Evolutionary conservation across 2,329 filamentous ascomycete species (phyloP).

Genomic region (Chaetothyriales sp.): DNA sequence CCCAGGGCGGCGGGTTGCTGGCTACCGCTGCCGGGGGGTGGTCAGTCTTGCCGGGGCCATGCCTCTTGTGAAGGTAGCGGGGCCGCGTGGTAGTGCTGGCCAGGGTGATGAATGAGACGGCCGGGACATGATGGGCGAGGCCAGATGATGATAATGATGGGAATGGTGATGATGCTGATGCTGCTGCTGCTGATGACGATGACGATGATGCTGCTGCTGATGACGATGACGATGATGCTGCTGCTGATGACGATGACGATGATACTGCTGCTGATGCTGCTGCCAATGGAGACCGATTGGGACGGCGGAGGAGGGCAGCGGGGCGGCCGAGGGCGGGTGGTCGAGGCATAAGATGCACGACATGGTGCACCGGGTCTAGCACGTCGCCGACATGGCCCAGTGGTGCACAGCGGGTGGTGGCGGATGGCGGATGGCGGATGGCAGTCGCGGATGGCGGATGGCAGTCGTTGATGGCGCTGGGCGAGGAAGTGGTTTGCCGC

Average conservation of each 20-base stretch:
- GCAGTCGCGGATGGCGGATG: no score
- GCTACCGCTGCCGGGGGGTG: background rate
- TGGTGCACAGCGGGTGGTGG: background rate
- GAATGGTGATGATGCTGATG: no score
- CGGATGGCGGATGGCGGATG: background rate
- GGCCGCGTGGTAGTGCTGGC: background rate
- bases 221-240: background rate
- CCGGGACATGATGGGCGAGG: no score
- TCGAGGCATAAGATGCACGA: conserved; percentile 7
- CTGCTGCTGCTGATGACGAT: no score
- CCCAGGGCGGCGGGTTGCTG: background rate
- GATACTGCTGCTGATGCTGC: background rate
- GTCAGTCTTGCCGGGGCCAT: background rate
- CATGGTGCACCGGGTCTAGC: conserved; percentile 9
- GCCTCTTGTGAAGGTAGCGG: background rate
- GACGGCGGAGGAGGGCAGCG: conserved; percentile 3
- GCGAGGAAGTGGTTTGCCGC: no score
- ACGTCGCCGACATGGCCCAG: conserved; percentile 7
- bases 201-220: no score
- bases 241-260: background rate
- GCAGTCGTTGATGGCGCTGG: no score
- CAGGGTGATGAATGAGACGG: background rate
- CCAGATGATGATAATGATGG: no score
- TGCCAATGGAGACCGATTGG: background rate
- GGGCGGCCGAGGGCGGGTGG: conserved; percentile 3